Evolutionary conservation across 2,329 filamentous ascomycete species (phyloP).

Genomic region (Clonostachys rosea): DNA sequence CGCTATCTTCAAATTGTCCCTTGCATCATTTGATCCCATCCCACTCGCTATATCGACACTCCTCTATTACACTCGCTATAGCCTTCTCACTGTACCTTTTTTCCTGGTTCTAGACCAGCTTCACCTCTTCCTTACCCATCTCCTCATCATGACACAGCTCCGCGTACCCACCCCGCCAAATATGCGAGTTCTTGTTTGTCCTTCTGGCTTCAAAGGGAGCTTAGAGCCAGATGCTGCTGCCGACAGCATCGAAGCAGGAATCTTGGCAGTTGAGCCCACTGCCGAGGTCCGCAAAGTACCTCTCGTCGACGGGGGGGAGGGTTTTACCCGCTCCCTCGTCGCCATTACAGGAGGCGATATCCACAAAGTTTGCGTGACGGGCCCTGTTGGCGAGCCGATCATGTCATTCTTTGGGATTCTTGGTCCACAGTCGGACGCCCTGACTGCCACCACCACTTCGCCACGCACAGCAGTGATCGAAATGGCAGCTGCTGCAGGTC

Average conservation of each 20-base stretch:
- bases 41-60: too few species aligned
- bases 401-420: slow-evolving; percentile 41
- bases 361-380: slow-evolving; percentile 28
- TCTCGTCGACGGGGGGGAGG: slow-evolving; percentile 47
- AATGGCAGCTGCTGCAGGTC: slow-evolving; percentile 47
- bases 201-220: slow-evolving; percentile 50
- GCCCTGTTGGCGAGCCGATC: slow-evolving; percentile 34
- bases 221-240: slow-evolving; percentile 41
- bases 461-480: slow-evolving; percentile 39
- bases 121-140: too few species aligned
- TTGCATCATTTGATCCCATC: too few species aligned
- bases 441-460: background rate
- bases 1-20: too few species aligned
- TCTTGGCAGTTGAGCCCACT: slow-evolving; percentile 34
- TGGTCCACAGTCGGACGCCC: slow-evolving; percentile 9
- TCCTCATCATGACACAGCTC: too few species aligned
- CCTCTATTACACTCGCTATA: too few species aligned
- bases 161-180: background rate
- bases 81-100: too few species aligned
- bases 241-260: slow-evolving; percentile 42
- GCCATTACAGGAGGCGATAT: slow-evolving; percentile 33
- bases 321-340: slow-evolving; percentile 41
- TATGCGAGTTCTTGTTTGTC: slow-evolving; percentile 37
- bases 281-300: slow-evolving; percentile 40
- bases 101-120: too few species aligned